A percentile compares a stretch with the other conserved stretches of the same genome.
phyloP scores from a whole-genome alignment of 202 grass and related monocot species.

The Setaria viridis region DNA sequence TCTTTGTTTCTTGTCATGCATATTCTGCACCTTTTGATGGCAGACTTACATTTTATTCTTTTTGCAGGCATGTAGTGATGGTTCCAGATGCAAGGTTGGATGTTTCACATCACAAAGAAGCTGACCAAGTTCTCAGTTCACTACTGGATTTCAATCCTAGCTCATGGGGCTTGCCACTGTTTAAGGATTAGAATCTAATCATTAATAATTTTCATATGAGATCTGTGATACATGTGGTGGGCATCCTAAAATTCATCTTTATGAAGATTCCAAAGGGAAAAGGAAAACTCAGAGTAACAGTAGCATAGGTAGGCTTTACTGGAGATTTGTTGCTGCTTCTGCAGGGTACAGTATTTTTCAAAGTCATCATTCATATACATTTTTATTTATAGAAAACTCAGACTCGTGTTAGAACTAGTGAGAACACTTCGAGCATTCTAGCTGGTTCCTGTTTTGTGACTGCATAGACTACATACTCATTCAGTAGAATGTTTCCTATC shows the following conservation, averaged over 20 bases:
- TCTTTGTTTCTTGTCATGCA: background rate
- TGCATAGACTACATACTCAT: too few relatives aligned
- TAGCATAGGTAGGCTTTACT: background rate
- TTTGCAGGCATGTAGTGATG: slow-evolving; percentile 77
- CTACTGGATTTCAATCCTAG: slow-evolving; percentile 72
- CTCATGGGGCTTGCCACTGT: slow-evolving; percentile 81
- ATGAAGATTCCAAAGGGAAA: background rate
- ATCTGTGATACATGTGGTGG: background rate
- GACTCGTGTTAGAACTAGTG: too few relatives aligned
- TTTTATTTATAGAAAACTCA: background rate
- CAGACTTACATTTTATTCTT: slow-evolving; percentile 6
- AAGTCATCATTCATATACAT: background rate
- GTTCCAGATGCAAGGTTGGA: slow-evolving; percentile 82
- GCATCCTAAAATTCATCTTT: background rate
- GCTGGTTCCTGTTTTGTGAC: too few relatives aligned
- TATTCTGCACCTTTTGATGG: background rate
- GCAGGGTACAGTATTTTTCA: background rate
- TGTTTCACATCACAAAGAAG: slow-evolving; percentile 74
- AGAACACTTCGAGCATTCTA: background rate
- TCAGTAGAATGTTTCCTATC: too few relatives aligned
- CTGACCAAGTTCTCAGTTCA: slow-evolving; percentile 81
- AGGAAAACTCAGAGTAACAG: background rate
- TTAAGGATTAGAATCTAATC: slow-evolving; percentile 45
- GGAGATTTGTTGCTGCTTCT: background rate
- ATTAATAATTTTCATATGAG: background rate